Evolutionary conservation across 2,329 filamentous ascomycete species (phyloP), one percentile per base, ranked within the genome.

Genomic region (Stemphylium beticola): DNA sequence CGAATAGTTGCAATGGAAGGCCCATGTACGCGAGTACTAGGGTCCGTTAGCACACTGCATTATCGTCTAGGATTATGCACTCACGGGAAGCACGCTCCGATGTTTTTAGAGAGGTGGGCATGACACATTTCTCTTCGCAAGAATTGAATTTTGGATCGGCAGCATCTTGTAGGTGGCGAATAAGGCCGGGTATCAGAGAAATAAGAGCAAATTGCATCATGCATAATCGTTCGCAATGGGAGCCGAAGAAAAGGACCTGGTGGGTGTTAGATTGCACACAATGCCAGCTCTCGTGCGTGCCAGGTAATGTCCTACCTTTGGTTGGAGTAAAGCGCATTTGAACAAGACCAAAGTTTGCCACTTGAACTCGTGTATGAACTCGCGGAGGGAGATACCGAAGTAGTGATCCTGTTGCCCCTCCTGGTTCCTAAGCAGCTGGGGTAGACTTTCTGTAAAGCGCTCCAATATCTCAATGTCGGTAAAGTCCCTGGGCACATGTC

Each of bases 191-290:
- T 79, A 99, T 96, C 69, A 99, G 82, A 48, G 93, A 97, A 65
- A 99, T 89, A 40, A 99, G 84, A 38, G 93, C 95, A 79, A 98
- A 99, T 76, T 99, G 95, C 78, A 96, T 93, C 90, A 98, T 96
- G 83, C 95, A 99, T 64, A 99, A 80, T 61, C 90, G 85, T 76
- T 99, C 95, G 76, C 95, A 98, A 66, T 92, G 87, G n/a, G 93
- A 92, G 58, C 95, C 93, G 69, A 98, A 99, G 79, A 99, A 98
- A 49, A 99, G 87, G 90, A 98, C 98, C 93, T 96, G 65, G 0
- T 24, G 0, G 12, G 22, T 14, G 57, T 72, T 33, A 73, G 64
- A 39, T 31, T 22, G 1, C 4, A 11, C 43, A 14, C 7, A 38
- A 12, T 5, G 17, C 15, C 24, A 20, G n/a, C 20, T 36, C 29